Evolutionary conservation across 345 rosid genomes (phyloP).

Genomic region (Pistacia atlantica): DNA sequence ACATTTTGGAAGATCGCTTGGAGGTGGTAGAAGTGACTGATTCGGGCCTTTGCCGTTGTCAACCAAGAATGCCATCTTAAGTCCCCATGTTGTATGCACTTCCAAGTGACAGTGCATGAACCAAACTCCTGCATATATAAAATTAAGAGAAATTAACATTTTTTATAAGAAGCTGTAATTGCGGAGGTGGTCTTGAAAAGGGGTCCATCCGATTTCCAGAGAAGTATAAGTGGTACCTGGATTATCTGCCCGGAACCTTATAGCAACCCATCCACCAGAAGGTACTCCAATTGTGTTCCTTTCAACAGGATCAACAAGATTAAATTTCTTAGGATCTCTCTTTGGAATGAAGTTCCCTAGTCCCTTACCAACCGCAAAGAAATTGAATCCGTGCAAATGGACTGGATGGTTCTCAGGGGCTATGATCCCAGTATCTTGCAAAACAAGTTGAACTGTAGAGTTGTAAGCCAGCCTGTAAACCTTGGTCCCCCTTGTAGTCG

Average conservation of each 20-base stretch:
- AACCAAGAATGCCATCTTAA: conserved; percentile 97
- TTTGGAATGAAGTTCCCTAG: conserved; percentile 71
- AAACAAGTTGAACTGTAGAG: conserved; percentile 73
- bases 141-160: not conserved
- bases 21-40: conserved; percentile 87
- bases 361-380: conserved; percentile 77
- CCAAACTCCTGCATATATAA: conserved; percentile 71
- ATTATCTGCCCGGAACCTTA: conserved; percentile 86
- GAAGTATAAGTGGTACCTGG: conserved; percentile 55
- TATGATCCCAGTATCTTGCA: conserved; percentile 86
- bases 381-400: conserved; percentile 90
- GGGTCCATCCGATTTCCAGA: not conserved
- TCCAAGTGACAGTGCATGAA: conserved; percentile 98
- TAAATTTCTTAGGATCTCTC: conserved; percentile 62
- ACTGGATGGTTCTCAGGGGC: conserved; percentile 85
- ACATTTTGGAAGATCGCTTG: conserved; percentile 90
- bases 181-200: not conserved
- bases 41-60: conserved; percentile 90
- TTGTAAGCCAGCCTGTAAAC: conserved; percentile 66
- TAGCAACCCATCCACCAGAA: conserved; percentile 90
- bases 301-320: conserved; percentile 90
- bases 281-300: conserved; percentile 93
- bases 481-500: conserved; percentile 62
- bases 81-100: conserved; percentile 98
- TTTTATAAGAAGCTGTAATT: not conserved